Evolutionary conservation across 257 asterid genomes (phyloP).

Genomic region (Solanum raphanifolium): DNA sequence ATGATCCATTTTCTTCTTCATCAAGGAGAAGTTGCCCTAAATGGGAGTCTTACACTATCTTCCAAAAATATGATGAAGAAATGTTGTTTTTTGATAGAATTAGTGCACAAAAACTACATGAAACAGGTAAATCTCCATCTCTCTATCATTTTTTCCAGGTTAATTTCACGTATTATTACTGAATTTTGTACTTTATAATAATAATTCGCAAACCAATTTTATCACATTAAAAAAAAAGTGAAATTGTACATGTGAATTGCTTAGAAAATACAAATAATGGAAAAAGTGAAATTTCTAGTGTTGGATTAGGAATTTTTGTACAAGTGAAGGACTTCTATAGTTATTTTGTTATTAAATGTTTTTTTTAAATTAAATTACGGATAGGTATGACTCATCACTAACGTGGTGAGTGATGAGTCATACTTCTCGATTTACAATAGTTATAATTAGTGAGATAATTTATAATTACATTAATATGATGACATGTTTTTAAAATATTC

Average conservation of each 20-base stretch:
- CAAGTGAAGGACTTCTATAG: background rate
- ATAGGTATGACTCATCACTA: background rate
- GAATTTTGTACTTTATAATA: background rate
- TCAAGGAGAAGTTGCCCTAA: slow-evolving; percentile 90
- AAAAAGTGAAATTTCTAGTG: background rate
- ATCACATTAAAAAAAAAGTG: background rate
- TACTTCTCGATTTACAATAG: background rate
- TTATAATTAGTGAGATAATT: background rate
- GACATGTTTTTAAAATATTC: background rate
- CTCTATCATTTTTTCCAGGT: background rate
- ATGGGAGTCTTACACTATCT: slow-evolving; percentile 90
- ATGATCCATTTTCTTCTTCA: slow-evolving; percentile 85
- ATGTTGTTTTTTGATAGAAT: slow-evolving; percentile 79
- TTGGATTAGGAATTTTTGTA: background rate
- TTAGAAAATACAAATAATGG: background rate
- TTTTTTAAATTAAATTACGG: background rate
- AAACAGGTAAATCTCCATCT: slow-evolving; percentile 42
- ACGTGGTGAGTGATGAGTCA: background rate
- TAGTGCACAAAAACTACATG: slow-evolving; percentile 72
- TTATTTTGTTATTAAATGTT: background rate
- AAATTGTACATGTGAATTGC: background rate
- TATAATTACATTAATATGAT: background rate
- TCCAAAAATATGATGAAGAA: slow-evolving; percentile 91
- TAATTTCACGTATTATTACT: background rate
- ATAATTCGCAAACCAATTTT: background rate